phyloP scores from a whole-genome alignment of 306 rosid species.

The Gleditsia sinensis region DNA sequence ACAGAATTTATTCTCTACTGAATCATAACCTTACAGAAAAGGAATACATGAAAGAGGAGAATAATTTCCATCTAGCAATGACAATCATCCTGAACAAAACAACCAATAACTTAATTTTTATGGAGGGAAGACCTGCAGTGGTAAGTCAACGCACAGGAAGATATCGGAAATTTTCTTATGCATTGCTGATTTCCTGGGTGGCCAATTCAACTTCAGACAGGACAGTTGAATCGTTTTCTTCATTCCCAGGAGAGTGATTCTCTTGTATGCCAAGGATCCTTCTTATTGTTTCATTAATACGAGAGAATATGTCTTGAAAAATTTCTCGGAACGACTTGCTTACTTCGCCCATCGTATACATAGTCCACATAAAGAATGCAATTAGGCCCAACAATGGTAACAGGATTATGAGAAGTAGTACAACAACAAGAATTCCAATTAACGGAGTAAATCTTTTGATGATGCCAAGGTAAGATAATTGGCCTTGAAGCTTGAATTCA shows the following conservation, averaged over 20 bases:
- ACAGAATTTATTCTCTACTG: too few relatives aligned
- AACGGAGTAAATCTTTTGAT: neutral
- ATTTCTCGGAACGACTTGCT: neutral
- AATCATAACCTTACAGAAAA: too few relatives aligned
- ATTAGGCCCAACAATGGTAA: neutral
- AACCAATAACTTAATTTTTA: too few relatives aligned
- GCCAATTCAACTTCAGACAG: neutral
- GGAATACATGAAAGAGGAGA: too few relatives aligned
- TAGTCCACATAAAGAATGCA: neutral
- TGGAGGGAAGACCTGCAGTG: too few relatives aligned
- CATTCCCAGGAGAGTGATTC: neutral
- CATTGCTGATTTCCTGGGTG: neutral
- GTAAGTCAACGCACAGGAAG: too few relatives aligned
- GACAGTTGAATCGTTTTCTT: neutral
- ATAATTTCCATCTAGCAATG: too few relatives aligned
- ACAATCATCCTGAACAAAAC: too few relatives aligned
- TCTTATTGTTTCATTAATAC: neutral
- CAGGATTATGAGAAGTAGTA: neutral
- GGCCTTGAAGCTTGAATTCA: neutral
- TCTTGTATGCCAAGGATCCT: neutral
- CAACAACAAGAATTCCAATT: neutral
- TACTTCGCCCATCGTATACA: too few relatives aligned
- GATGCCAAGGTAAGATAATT: neutral
- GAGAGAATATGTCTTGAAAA: neutral
- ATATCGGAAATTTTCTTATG: too few relatives aligned